Conservation (phyloP, 495 filamentous ascomycete species). For the Cladorrhinum samala region DNA sequence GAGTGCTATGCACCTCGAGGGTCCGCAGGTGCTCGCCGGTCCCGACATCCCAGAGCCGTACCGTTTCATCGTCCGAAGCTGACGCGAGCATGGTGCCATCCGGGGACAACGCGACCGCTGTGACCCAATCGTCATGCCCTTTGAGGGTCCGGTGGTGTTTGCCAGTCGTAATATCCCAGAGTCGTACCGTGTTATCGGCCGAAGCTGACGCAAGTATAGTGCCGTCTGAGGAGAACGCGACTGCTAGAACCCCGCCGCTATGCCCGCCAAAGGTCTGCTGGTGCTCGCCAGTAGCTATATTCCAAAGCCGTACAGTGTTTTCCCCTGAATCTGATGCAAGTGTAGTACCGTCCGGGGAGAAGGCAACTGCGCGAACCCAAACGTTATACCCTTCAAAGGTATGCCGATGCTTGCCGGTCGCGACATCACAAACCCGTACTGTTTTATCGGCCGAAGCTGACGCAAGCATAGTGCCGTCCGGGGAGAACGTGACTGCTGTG, state of each 20-base stretch:
- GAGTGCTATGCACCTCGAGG: neutral
- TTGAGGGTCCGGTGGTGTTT: neutral
- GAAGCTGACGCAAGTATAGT: constrained; percentile 2
- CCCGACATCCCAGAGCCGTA: constrained; percentile 2
- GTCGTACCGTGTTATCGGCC: neutral
- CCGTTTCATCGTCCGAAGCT: neutral
- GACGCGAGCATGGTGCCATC: constrained; percentile 1
- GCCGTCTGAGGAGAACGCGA: constrained; percentile 35
- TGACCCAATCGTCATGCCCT: neutral
- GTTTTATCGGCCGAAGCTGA: too few species aligned
- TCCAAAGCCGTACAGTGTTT: too few species aligned
- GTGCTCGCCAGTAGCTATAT: too few species aligned
- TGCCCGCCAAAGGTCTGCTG: constrained; percentile 19
- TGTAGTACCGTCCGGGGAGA: too few species aligned
- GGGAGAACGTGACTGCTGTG: too few species aligned
- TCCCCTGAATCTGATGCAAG: too few species aligned
- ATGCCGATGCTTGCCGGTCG: too few species aligned
- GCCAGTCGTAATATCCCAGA: constrained; percentile 1
- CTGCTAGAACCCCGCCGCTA: constrained; percentile 9
- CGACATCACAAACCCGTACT: too few species aligned
- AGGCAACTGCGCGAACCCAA: too few species aligned
- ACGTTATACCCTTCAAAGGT: too few species aligned
- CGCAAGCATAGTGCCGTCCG: too few species aligned
- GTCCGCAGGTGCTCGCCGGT: neutral
- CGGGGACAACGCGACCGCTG: neutral